These are phyloP conservation scores for Botrytis cinerea DNA, from an alignment of 2,329 filamentous ascomycete genomes.

Conservation along the genomic window DNA sequence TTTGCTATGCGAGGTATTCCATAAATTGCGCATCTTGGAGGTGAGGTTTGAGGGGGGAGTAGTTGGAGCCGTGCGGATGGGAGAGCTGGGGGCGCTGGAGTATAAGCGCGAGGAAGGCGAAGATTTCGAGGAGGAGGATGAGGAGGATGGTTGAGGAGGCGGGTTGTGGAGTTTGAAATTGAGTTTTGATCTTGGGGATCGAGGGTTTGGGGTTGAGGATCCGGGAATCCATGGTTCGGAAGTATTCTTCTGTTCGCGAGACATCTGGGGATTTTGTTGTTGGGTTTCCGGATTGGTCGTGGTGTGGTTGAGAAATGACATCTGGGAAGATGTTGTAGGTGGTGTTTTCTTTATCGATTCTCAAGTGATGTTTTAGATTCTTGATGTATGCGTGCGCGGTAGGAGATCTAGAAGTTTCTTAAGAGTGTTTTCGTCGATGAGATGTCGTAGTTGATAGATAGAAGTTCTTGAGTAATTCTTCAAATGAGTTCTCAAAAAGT, in stretches of 20 bases:
- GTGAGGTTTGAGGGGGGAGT: not conserved
- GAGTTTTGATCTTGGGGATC: not conserved
- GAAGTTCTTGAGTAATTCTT: not conserved
- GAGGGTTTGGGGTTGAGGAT: not conserved
- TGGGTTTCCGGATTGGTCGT: not conserved
- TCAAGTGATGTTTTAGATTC: not conserved
- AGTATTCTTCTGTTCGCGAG: not conserved
- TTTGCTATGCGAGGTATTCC: not conserved
- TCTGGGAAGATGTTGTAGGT: not conserved
- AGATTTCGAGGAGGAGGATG: not conserved
- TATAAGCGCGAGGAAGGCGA: not conserved
- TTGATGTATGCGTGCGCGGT: not conserved
- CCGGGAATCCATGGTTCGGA: not conserved
- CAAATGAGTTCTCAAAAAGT: not conserved
- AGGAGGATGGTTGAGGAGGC: not conserved
- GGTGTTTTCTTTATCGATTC: not conserved
- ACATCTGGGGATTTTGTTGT: not conserved
- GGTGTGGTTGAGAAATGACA: not conserved
- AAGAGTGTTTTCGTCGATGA: not conserved
- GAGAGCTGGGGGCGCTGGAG: not conserved
- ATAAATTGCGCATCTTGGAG: conserved; percentile 2
- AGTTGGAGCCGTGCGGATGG: not conserved
- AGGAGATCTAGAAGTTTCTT: not conserved
- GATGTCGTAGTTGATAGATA: not conserved
- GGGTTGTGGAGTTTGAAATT: not conserved